phyloP scores from a whole-genome alignment of 1,139 yeast genomes.

The Eremothecium coryli region DNA sequence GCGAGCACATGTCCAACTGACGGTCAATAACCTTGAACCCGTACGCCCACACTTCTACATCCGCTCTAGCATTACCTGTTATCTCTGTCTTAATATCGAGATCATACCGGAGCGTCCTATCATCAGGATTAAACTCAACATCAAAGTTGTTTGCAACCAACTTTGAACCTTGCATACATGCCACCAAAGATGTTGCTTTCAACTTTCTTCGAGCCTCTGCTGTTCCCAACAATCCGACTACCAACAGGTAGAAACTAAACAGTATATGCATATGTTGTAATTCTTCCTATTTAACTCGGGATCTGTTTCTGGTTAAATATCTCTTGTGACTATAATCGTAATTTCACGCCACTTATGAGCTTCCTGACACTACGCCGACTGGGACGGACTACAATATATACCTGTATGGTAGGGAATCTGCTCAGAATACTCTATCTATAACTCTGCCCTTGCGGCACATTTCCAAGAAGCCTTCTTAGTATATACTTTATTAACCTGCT shows the following conservation, averaged over 20 bases:
- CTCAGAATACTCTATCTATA: no score
- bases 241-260: conserved; percentile 1
- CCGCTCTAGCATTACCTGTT: conserved; percentile 48
- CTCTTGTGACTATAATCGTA: no score
- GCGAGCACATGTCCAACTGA: conserved; percentile 45
- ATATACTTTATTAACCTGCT: no score
- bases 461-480: no score
- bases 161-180: conserved; percentile 63
- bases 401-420: no score
- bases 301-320: no score
- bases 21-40: conserved; percentile 56
- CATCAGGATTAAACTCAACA: conserved; percentile 61
- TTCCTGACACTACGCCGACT: no score
- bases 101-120: conserved; percentile 48
- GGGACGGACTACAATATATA: no score
- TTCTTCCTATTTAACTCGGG: no score
- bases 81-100: conserved; percentile 56
- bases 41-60: conserved; percentile 61
- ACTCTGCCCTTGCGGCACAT: no score
- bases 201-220: conserved; percentile 35
- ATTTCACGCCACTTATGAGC: no score
- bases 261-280: no score
- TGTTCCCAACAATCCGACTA: not conserved
- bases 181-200: conserved; percentile 57
- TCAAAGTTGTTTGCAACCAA: conserved; percentile 57